A percentile compares a stretch with the other conserved stretches of the same genome.
Conservation (phyloP, 192 early-diverging fungal genomes). For the Kappamyces sp. region DNA sequence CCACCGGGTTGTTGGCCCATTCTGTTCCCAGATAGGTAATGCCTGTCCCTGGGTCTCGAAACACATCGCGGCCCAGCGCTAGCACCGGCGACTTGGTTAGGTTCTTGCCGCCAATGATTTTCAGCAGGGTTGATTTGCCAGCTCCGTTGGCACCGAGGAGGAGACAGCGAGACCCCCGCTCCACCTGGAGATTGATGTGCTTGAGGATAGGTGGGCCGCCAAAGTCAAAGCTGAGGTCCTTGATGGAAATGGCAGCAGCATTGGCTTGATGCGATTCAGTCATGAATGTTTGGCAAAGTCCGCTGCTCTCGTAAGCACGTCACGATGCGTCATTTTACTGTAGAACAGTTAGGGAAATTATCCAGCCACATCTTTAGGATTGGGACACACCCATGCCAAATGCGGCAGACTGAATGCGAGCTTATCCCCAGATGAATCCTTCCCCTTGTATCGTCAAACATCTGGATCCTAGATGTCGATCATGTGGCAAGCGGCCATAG, state of each 20-base stretch:
- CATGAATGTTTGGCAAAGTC: too few relatives aligned
- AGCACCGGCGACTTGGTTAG: conserved; percentile 45
- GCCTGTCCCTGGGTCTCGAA: conserved; percentile 50
- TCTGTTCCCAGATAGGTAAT: conserved; percentile 76
- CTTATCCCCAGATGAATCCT: too few relatives aligned
- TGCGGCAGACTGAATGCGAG: too few relatives aligned
- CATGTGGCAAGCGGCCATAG: too few relatives aligned
- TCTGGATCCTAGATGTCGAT: too few relatives aligned
- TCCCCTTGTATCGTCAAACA: too few relatives aligned
- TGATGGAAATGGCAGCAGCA: conserved; percentile 38
- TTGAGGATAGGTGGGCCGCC: conserved; percentile 53
- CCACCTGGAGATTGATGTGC: conserved; percentile 44
- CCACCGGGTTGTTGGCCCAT: conserved; percentile 70
- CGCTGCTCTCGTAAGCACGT: too few relatives aligned
- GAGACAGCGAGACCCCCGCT: conserved; percentile 54
- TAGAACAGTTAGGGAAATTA: too few relatives aligned
- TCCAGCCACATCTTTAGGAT: too few relatives aligned
- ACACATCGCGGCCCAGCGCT: conserved; percentile 60
- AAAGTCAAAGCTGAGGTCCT: conserved; percentile 49
- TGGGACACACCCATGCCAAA: too few relatives aligned
- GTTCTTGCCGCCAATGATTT: conserved; percentile 66
- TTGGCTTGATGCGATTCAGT: conserved; percentile 9
- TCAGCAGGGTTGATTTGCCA: conserved; percentile 65
- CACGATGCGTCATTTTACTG: too few relatives aligned
- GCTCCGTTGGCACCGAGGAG: conserved; percentile 70